Base-by-base conservation (phyloP, 371 early-diverging fungal species). In the Mortierella sp. region DNA sequence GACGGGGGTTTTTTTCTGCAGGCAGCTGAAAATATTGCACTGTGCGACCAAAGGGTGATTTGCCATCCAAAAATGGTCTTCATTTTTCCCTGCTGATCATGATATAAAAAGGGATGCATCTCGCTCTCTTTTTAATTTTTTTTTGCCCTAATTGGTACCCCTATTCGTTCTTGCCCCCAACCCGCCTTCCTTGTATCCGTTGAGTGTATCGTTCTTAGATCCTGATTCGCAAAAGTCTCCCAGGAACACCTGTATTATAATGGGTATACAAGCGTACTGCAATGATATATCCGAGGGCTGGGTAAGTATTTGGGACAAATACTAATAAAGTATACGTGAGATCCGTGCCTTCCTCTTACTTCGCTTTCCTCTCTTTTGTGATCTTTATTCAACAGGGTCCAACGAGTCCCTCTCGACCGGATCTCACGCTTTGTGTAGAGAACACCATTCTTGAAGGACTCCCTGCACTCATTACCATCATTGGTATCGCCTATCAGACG, bases 371-470 rank as follows among this genome's bases (percentile, higher is more conserved):
- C 53, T 53, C 23, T 28, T 28, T 10, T 23, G 23, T 34, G 5
- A 35, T 57, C 13, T 57, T 57, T 34, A n/a, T 12, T 34, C 15
- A 47, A 54, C 56, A 75, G 82, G 82, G 82, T 45, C 82, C 82
- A n/a, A 81, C 82, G 23, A 75, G 75, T 42, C 10, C 10, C 19
- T 3, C 5, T 17, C 40, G 68, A 4, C 34, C 76, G 9, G 82
- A 75, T 43, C 71, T 81, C 35, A 81, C 82, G 13, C 72, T 61
- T 6, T 81, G 82, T 31, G 68, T 81, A 10, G 82, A 81, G 28
- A 61, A 81, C 56, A 75, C 82, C 56, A 81, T 81, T 54, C 72
- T 81, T 22, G 32, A 62, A 28, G 65, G 58, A 2, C 71, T 81
- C 1, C 72, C 82, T 19, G 64, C 82, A 15, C 66, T 81, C 23